Conservation (phyloP, 331 rosid genomes). For the Dryas integrifolia region DNA sequence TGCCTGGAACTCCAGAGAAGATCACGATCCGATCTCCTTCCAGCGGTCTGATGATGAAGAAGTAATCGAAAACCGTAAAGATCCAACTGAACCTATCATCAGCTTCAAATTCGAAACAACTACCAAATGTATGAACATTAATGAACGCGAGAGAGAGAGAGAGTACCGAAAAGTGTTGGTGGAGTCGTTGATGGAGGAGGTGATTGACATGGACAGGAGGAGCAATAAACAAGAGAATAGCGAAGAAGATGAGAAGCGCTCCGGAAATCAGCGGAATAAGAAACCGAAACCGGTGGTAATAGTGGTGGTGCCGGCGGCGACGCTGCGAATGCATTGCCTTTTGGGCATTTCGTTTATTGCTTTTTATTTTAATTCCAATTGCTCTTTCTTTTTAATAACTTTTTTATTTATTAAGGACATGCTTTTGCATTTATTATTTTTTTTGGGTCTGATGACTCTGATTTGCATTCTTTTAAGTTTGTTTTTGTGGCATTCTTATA, state of each 20-base stretch:
- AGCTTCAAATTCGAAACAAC: conserved; percentile 3
- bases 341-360: not conserved
- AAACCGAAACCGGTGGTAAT: conserved; percentile 57
- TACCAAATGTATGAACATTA: not conserved
- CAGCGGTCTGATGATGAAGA: conserved; percentile 40
- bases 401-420: no score
- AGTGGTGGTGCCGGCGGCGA: conserved; percentile 56
- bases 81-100: conserved; percentile 20
- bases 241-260: conserved; percentile 64
- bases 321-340: conserved; percentile 63
- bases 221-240: conserved; percentile 74
- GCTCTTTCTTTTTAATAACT: no score
- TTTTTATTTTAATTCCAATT: no score
- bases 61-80: not conserved
- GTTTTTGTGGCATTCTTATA: no score
- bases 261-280: conserved; percentile 66
- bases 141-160: not conserved
- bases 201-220: conserved; percentile 42
- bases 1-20: conserved; percentile 66
- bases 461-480: no score
- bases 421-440: no score
- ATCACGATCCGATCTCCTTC: conserved; percentile 61
- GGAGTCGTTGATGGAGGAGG: conserved; percentile 34
- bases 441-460: no score
- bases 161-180: conserved; percentile 47